phyloP scores from a whole-genome alignment of 2,329 filamentous ascomycete species.

The Botrytis aclada region DNA sequence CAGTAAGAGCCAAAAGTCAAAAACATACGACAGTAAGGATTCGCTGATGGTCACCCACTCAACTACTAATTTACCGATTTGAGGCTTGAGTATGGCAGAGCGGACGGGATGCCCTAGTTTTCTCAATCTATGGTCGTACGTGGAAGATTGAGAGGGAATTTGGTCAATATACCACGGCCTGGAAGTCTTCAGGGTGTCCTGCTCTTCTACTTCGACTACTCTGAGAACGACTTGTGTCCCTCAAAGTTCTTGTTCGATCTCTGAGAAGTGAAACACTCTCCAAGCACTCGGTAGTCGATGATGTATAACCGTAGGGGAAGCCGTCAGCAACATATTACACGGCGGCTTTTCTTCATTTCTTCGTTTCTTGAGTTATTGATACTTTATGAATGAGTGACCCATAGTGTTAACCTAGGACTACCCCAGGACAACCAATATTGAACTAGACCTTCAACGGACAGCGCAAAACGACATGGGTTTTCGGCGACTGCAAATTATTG shows the following conservation, averaged over 20 bases:
- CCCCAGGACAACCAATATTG: neutral
- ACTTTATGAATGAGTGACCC: neutral
- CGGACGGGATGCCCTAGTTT: conserved; percentile 17
- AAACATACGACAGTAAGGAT: conserved; percentile 18
- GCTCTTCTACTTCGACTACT: neutral
- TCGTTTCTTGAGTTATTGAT: neutral
- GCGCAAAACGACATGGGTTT: neutral
- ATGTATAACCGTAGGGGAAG: neutral
- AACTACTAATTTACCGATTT: conserved; percentile 18
- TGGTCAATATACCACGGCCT: neutral
- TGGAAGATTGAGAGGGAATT: neutral
- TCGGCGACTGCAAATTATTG: neutral
- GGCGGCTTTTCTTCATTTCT: neutral
- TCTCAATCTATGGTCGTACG: conserved; percentile 15
- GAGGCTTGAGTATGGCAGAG: conserved; percentile 17
- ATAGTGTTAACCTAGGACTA: neutral
- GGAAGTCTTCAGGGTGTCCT: neutral
- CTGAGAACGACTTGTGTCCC: neutral
- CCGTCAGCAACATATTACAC: neutral
- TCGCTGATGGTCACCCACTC: conserved; percentile 20
- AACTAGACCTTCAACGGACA: neutral
- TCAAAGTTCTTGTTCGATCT: neutral
- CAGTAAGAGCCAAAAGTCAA: neutral
- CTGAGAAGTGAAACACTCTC: neutral
- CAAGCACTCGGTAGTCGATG: neutral